Evolutionary conservation across 108 stramenopile genomes (phyloP), one percentile per base, ranked within the genome.

Genomic region (Cyclotella kingstonii): DNA sequence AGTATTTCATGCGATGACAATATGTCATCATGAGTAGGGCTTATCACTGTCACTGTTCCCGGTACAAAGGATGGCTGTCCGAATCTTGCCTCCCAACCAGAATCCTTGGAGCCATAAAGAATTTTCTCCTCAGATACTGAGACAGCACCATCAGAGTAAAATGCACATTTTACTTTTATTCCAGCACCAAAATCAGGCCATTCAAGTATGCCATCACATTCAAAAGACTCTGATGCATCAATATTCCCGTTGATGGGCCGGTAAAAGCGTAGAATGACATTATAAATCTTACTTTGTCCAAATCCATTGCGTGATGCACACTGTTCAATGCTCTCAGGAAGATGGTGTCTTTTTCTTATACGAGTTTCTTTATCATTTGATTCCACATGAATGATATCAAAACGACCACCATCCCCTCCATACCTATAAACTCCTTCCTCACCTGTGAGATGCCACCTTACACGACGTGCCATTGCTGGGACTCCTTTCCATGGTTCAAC

Each of bases 141-240:
- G 5, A 93, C 51, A 7, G 87, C 68, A 28, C 89, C 87, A 68
- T 93, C 84, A 52, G 55, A 33, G 52, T 80, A 65, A 23, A 77
- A 53, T 3, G 46, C 48, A 27, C 83, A 85, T 19, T 69, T 60
- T 18, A 91, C 89, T 17, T 53, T 55, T 12, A 90, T 54, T 1
- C 82, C 93, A 43, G 89, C 85, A 25, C 87, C 87, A 70, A 86
- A 94, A 64, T 90, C 89, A 14, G 93, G 93, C 80, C 80, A 83
- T 56, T 94, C 93, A 49, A 94, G n/a, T 3, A 94, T 67, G 26
- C 87, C 91, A 31, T 83, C 75, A 35, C 64, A 76, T 8, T 21
- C 26, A 18, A 33, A 40, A 23, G 17, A 39, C 50, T 63, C 15
- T 10, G 45, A 22, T 36, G 44, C 50, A 14, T 65, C 30, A n/a